A percentile compares a stretch with the other conserved stretches of the same genome.
Evolutionary conservation across 192 early-diverging fungal genomes (phyloP).

Genomic region (Backusella tuberculispora): DNA sequence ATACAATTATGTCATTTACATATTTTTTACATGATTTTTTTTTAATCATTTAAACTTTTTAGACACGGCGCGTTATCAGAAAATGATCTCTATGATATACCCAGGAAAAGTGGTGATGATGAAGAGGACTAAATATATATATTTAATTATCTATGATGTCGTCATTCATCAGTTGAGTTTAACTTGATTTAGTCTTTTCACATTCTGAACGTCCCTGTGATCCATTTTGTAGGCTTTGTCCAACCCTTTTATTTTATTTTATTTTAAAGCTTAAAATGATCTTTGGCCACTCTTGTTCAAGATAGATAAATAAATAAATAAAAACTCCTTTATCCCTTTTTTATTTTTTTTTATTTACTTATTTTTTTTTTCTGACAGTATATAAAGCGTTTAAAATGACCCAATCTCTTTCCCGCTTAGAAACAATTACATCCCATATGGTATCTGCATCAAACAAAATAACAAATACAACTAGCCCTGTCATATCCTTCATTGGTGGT

Average conservation of each 20-base stretch:
- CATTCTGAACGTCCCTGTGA: conserved; percentile 9
- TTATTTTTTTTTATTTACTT: neutral
- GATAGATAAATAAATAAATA: conserved; percentile 17
- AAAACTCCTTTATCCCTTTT: conserved; percentile 5
- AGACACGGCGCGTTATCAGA: conserved; percentile 37
- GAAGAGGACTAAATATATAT: conserved; percentile 24
- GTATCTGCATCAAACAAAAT: conserved; percentile 21
- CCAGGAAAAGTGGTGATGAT: conserved; percentile 17
- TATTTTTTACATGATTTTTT: neutral
- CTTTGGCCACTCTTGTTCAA: conserved; percentile 14
- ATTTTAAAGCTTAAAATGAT: conserved; percentile 12
- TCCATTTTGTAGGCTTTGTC: neutral
- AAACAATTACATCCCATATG: conserved; percentile 22
- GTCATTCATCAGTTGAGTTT: neutral
- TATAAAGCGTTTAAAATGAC: conserved; percentile 6
- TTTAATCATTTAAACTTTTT: neutral
- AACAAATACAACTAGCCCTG: conserved; percentile 16
- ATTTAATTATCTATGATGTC: neutral
- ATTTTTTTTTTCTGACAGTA: conserved; percentile 1
- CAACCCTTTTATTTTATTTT: neutral
- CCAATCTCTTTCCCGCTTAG: conserved; percentile 13
- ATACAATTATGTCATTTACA: conserved; percentile 12
- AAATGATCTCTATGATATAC: conserved; percentile 36
- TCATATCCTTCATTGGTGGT: conserved; percentile 81
- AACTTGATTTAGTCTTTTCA: conserved; percentile 15